A percentile compares a stretch with the other conserved stretches of the same genome.
These are phyloP conservation scores for Capillidium rhysosporum DNA, from an alignment of 371 early-diverging fungal species.

Conservation along the genomic window DNA sequence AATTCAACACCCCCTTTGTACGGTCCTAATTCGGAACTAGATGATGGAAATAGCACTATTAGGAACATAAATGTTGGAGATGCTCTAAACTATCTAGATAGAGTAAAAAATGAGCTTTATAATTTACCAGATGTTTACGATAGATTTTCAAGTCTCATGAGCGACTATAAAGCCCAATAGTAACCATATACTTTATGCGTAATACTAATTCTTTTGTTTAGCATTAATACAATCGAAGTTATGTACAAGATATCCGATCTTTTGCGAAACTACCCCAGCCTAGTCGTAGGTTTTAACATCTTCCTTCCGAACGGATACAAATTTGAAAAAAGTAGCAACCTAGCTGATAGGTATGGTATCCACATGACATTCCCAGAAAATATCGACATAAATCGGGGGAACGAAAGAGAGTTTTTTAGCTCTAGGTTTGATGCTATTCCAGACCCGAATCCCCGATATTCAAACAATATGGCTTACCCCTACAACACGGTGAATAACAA, in stretches of 20 bases:
- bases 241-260: constrained; percentile 90
- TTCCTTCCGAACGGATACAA: constrained; percentile 95
- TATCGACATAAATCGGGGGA: constrained; percentile 4
- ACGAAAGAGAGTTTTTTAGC: not conserved
- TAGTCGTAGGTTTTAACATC: constrained; percentile 97
- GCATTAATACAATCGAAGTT: constrained; percentile 95
- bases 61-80: constrained; percentile 45
- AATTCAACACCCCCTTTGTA: not conserved
- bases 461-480: not conserved
- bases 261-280: constrained; percentile 78
- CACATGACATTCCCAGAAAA: constrained; percentile 68
- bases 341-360: constrained; percentile 41
- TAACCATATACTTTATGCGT: constrained; percentile 15
- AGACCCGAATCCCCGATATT: too few relatives aligned
- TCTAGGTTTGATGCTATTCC: not conserved
- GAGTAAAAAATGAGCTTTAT: constrained; percentile 86
- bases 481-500: constrained; percentile 8
- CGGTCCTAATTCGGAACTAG: not conserved
- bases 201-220: constrained; percentile 10
- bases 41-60: not conserved
- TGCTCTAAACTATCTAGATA: constrained; percentile 93
- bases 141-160: constrained; percentile 97
- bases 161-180: constrained; percentile 96
- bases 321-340: constrained; percentile 68
- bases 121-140: constrained; percentile 93